Evolutionary conservation across 2,329 filamentous ascomycete genomes (phyloP).

Genomic region (Diaporthe citrichinensis): DNA sequence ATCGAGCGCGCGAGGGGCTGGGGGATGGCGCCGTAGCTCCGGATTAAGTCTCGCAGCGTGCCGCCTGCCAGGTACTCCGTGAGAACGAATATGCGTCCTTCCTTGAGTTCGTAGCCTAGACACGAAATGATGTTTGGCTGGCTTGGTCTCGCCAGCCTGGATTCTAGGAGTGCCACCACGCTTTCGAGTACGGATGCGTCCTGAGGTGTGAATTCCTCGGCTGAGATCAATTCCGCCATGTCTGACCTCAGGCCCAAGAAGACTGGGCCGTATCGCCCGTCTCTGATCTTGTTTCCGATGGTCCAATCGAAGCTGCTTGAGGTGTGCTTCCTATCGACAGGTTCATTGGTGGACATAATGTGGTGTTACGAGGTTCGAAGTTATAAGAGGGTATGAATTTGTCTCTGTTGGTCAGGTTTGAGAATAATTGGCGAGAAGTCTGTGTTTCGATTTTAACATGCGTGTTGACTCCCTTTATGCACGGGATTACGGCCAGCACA

Average conservation of each 20-base stretch:
- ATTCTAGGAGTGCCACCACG: not conserved
- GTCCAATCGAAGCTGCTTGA: constrained; percentile 7
- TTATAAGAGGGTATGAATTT: not conserved
- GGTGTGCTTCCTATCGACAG: not conserved
- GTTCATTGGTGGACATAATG: not conserved
- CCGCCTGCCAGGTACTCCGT: constrained; percentile 8
- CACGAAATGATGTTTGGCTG: constrained; percentile 25
- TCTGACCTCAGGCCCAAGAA: constrained; percentile 28
- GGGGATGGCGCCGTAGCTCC: not conserved
- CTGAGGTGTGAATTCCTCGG: constrained; percentile 24
- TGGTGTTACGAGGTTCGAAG: no score
- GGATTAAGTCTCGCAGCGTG: constrained; percentile 22
- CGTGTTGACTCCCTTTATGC: not conserved
- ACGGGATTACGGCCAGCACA: no score
- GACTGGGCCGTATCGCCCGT: constrained; percentile 37
- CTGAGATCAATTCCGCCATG: constrained; percentile 32
- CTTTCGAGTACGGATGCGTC: not conserved
- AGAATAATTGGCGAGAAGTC: not conserved
- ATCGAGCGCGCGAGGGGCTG: constrained; percentile 2
- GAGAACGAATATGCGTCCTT: constrained; percentile 15
- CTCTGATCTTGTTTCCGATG: constrained; percentile 17
- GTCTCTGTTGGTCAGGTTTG: not conserved
- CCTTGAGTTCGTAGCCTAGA: constrained; percentile 17
- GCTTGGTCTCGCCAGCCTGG: not conserved
- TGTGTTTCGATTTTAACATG: not conserved